phyloP scores from a whole-genome alignment of 208 protist genomes.

The Leishmania martiniquensis region DNA sequence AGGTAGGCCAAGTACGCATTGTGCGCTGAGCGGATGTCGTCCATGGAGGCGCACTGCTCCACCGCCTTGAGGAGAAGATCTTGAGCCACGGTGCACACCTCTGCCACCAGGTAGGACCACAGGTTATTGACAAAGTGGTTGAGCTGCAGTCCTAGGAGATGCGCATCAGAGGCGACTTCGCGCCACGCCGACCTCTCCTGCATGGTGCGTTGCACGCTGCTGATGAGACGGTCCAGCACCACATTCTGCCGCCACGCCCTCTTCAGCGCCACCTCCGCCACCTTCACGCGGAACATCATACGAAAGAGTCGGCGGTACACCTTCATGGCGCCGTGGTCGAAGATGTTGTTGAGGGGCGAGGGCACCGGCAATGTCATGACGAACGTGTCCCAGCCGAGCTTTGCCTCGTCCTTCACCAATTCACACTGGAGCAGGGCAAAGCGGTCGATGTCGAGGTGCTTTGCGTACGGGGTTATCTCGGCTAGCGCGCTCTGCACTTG shows the following conservation, averaged over 20 bases:
- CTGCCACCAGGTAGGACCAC: slow-evolving; percentile 72
- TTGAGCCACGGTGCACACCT: slow-evolving; percentile 67
- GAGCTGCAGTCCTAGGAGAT: slow-evolving; percentile 67
- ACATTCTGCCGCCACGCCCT: slow-evolving; percentile 68
- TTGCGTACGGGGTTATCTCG: slow-evolving; percentile 53
- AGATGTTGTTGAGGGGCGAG: slow-evolving; percentile 72
- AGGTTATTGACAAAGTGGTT: slow-evolving; percentile 79
- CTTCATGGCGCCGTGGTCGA: slow-evolving; percentile 52
- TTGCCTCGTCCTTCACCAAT: slow-evolving; percentile 61
- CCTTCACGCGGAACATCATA: slow-evolving; percentile 74
- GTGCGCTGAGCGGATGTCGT: slow-evolving; percentile 67
- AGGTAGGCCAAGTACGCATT: slow-evolving; percentile 64
- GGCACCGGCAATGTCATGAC: slow-evolving; percentile 62
- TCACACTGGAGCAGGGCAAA: slow-evolving; percentile 63
- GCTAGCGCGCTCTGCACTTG: slow-evolving; percentile 55
- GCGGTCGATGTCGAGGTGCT: slow-evolving; percentile 55
- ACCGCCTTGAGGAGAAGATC: slow-evolving; percentile 54
- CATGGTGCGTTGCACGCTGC: slow-evolving; percentile 39
- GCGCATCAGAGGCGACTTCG: slow-evolving; percentile 60
- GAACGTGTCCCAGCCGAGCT: slow-evolving; percentile 71
- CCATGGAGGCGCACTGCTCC: slow-evolving; percentile 50
- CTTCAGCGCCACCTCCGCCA: slow-evolving; percentile 66
- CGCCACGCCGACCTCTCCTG: slow-evolving; percentile 45
- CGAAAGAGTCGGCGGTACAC: slow-evolving; percentile 69
- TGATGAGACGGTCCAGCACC: slow-evolving; percentile 59